Evolutionary conservation across 768 basidiomycete genomes (phyloP), one percentile per base, ranked within the genome.

Genomic region (Rubroboletus satanas): DNA sequence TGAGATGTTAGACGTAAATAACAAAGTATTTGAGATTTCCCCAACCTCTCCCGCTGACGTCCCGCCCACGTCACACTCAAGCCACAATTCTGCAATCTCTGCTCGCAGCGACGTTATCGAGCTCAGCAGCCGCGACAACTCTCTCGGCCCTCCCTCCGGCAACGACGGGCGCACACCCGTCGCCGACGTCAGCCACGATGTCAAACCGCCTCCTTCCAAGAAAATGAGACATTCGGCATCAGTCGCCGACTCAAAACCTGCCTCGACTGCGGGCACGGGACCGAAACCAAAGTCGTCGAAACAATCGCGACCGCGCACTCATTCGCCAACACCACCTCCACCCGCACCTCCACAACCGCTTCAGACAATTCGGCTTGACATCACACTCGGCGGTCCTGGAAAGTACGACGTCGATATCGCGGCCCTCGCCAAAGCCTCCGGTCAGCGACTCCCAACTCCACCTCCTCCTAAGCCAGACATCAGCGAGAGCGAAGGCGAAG

Each of bases 341-440:
- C 66, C 63, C 49, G 75, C 66, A n/a, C 70, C 77, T 2, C 79
- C 78, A 5, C 83, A 80, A 4, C 69, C 79, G 0, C 69, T 84
- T 17, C 73, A 78, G 50, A 91, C 89, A 2, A 77, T 91, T 45
- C 77, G 89, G 4, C 77, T 91, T 23, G 76, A 85, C 4, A 88
- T 92, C 62, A 68, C 45, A 9, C 79, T 92, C 4, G 88, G 87
- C 4, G 88, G 89, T 0, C 87, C 86, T 1, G 77, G 80, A 1
- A 83, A 85, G 60, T 91, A 90, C 67, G 86, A 87, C 53, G 83
- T 90, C 44, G 83, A 90, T 62, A 79, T 90, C 54, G 62, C 79
- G 7, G 60, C 68, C 21, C 71, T 82, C 32, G 78, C 87, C 29
- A 83, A 84, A 59, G 79, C 76, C 9, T 81, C 83, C 1, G 88